Conservation (phyloP, 306 rosid species). For the Casuarina glauca region DNA sequence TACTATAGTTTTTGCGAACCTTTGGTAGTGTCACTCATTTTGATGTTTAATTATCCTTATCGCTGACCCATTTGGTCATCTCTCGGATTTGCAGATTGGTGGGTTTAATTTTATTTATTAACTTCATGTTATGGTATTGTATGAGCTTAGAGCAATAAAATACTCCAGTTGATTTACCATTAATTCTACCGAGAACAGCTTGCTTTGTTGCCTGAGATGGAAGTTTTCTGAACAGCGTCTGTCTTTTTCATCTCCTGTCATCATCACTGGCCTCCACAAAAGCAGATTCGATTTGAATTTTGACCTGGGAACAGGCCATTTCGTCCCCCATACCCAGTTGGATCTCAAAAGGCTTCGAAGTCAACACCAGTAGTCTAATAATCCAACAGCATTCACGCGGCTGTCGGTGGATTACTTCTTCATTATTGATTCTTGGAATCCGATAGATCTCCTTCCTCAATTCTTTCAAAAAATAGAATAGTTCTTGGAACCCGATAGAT, state of each 20-base stretch:
- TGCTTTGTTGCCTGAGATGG: not conserved
- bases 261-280: not conserved
- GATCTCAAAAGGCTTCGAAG: too few relatives aligned
- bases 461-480: too few relatives aligned
- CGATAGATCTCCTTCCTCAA: too few relatives aligned
- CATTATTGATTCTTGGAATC: too few relatives aligned
- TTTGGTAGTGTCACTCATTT: slow-evolving; percentile 6
- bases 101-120: slow-evolving; percentile 28
- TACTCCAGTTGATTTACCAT: slow-evolving; percentile 6
- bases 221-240: not conserved
- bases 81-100: slow-evolving; percentile 16
- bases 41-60: slow-evolving; percentile 5
- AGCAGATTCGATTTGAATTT: not conserved
- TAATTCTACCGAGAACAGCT: not conserved
- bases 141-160: slow-evolving; percentile 31
- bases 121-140: slow-evolving; percentile 19
- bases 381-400: too few relatives aligned
- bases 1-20: not conserved
- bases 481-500: too few relatives aligned
- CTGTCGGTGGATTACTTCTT: too few relatives aligned
- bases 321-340: not conserved
- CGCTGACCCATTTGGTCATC: slow-evolving; percentile 16
- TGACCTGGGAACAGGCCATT: not conserved
- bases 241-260: not conserved
- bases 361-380: too few relatives aligned